Evolutionary conservation across 208 protist genomes (phyloP), one percentile per base, ranked within the genome.

Genomic region (Vickermania ingenoplastis): DNA sequence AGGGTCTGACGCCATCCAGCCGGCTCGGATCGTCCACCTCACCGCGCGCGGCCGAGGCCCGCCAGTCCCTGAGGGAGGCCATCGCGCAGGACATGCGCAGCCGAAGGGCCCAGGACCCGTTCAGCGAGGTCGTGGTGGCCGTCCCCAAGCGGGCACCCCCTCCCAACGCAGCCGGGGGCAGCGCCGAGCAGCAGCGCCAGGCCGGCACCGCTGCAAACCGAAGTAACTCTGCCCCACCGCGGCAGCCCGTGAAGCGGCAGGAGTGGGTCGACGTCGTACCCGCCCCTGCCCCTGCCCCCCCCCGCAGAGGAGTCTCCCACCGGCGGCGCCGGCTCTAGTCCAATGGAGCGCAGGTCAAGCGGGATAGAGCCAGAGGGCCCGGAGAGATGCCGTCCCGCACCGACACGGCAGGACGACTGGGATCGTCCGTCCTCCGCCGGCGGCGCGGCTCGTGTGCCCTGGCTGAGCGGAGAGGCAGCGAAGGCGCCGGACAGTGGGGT

Each of bases 1-100:
- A 3, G 21, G 36, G 26, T 30, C 11, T n/a, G 24, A 62, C 55
- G 17, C 29, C 45, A 61, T 24, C 31, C 36, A 55, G 14, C 52
- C 21, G 21, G 53, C 56, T 24, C 53, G 25, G 31, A 59, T 5
- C 3, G 45, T 1, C 49, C 31, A 22, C 54, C 5, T 45, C 36
- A n/a, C 83, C 80, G 1, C 67, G 80, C 1, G 83, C 79, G 57
- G 92, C 88, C 1, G 69, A 77, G 45, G 68, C 82, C 11, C 36
- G 36, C 17, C 36, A 17, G 36, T 45, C 36, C 7, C 75, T 95
- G 48, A 82, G 88, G 23, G 83, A 86, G 58, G 81, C 82, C 0
- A 94, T 94, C 53, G 88, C 88, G 0, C 73, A 73, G 23, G 84
- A 94, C 64, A 94, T 94, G 88, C 80, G 79, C 59, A 81, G 81